Base-by-base conservation (phyloP, 2,329 filamentous ascomycete species). In the Coniochaeta sp. region DNA sequence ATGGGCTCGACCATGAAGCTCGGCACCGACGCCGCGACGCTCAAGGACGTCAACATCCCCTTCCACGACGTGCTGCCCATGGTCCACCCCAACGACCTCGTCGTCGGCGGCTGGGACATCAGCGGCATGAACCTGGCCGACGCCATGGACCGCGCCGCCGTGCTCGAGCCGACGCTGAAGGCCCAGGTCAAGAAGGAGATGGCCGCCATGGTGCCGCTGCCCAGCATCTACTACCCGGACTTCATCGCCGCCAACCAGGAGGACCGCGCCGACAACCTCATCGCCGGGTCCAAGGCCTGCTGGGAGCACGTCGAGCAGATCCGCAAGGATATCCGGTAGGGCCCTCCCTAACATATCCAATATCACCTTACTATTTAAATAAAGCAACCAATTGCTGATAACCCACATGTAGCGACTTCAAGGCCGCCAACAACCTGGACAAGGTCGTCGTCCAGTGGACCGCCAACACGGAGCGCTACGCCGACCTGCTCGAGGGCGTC, bases 201-300 rank as follows among this genome's bases (percentile, higher is more conserved):
- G 92, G 80, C 87, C 63, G 80, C 81, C 68, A 90, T 98, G 87
- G 87, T 88, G 68, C 95, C 95, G 32, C 85, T 98, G 64, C 93
- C 92, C 26, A 93, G 90, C 76, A 89, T 98, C 78, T 99, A 99
- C 85, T 99, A 99, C 76, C 95, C 95, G 1, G 95, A 98, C 77
- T 99, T 99, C 81, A 99, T 99, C 72, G 95, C 95, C 66, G 90
- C 95, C 73, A 99, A 99, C 81, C 95, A 99, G 79, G 93, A 95
- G 75, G 92, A 93, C 71, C 90, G 95, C 70, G 95, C 93, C 65
- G 92, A 99, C 79, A 98, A 99, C 70, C 71, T 96, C 64, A 75
- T 98, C 56, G 79, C 89, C 64, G 95, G 95, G 58, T 84, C 81
- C 75, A 96, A 95, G 80, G 93, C 93, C 65, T 91, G 81, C 74